Evolutionary conservation across 306 rosid species (phyloP), one percentile per base, ranked within the genome.

Genomic region (Ochetophila trinervis): DNA sequence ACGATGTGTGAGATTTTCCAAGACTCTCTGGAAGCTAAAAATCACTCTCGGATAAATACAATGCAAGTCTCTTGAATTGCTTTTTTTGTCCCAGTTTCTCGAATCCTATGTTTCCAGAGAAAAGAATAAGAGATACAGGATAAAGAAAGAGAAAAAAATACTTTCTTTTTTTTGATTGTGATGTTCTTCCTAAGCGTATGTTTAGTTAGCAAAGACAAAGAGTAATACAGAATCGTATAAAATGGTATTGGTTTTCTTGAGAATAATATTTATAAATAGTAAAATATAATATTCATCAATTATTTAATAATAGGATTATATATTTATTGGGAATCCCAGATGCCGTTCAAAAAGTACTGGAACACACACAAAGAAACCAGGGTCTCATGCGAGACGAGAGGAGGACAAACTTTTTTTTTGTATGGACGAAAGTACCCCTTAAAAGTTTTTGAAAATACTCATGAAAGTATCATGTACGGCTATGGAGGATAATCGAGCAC

Each of bases 341-440:
- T 32, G 18, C n/a, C 16, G 54, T 14, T 12, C 14, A 48, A 16
- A 50, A 50, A 16, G 1, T 57, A n/a, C 32, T 12, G 15, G 36
- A 8, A 62, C 50, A 9, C 10, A 19, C 20, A 68, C 64, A 37
- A 36, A 3, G 51, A 5, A 36, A 36, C 42, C 45, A 8, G 15
- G 4, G 12, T 1, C 1, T 8, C 8, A 3, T 8, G 8, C 8
- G 12, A 7, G 2, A 37, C 40, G 6, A 35, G 16, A 5, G 45
- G 21, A 8, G 5, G 53, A 0, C 20, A 15, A 24, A 3, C 22
- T 11, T 0, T 3, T 4, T 45, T 0, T 0, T 0, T n/a, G 0
- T 23, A 11, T 57, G 18, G 73, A 65, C 79, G 54, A 30, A 60
- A 54, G 34, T 69, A 0, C 70, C 73, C 76, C 36, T 32, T 20